Conservation (phyloP, 2,329 filamentous ascomycete genomes). For the Ophiosphaerella herpotricha region DNA sequence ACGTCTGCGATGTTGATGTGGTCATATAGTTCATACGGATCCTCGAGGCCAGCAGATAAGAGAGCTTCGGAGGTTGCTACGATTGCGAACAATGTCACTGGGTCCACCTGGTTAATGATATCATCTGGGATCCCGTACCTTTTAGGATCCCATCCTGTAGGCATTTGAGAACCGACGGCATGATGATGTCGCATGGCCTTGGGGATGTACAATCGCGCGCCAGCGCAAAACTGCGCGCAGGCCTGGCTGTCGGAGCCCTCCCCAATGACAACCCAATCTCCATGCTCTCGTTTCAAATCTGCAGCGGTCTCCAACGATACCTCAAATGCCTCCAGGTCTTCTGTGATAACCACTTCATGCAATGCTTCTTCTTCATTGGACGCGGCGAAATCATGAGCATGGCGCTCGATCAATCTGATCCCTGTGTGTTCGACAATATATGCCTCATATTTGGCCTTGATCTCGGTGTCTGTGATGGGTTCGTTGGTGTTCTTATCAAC, state of each 20-base stretch:
- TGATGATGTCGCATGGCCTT: constrained; percentile 97
- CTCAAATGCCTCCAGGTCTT: constrained; percentile 96
- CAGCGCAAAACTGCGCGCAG: constrained; percentile 77
- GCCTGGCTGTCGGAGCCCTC: constrained; percentile 95
- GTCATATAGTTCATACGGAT: constrained; percentile 99
- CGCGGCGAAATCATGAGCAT: constrained; percentile 67
- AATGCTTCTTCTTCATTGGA: constrained; percentile 93
- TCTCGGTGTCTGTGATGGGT: constrained; percentile 95
- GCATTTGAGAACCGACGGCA: constrained; percentile 94
- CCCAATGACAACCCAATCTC: constrained; percentile 80
- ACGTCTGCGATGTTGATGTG: constrained; percentile 98
- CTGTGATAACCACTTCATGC: constrained; percentile 95
- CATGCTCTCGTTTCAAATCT: constrained; percentile 96
- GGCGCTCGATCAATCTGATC: constrained; percentile 77
- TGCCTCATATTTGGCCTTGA: constrained; percentile 98
- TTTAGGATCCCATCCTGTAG: constrained; percentile 95
- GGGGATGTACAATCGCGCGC: constrained; percentile 90
- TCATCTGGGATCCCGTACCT: constrained; percentile 95
- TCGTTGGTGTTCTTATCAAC: constrained; percentile 93
- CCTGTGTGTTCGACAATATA: constrained; percentile 94
- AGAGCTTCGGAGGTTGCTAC: constrained; percentile 92
- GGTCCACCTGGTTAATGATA: constrained; percentile 96
- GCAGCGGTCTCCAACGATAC: constrained; percentile 95
- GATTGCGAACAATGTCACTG: constrained; percentile 91
- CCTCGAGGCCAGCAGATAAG: constrained; percentile 90